Evolutionary conservation across 768 basidiomycete genomes (phyloP), one percentile per base, ranked within the genome.

Genomic region (Nidula microcarpa): DNA sequence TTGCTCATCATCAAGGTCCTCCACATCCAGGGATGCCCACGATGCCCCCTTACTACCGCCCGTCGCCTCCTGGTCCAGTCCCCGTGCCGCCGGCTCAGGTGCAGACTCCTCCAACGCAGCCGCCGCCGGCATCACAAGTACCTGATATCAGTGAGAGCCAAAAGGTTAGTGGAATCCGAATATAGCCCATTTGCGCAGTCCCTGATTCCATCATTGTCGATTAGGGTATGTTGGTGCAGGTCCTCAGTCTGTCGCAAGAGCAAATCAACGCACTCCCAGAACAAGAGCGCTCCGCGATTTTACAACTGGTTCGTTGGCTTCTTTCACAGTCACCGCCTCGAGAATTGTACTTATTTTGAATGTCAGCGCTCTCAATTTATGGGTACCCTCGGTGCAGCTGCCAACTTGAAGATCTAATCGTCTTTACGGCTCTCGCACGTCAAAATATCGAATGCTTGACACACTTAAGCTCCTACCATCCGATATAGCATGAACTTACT

Each of bases 161-260:
- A 58, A 75, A 82, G 46, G 67, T 71, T 51, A 56, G 66, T 61
- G 35, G 23, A 23, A 23, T 23, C 23, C 23, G 23, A 23, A 23
- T 23, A 23, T 23, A 23, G 23, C 23, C 23, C 23, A 23, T 23
- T 23, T 23, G 23, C 23, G 23, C 23, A 23, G 23, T 23, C 23
- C 23, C 23, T 23, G 23, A 23, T 3, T 23, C 23, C 23, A 23
- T 23, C 23, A 23, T 23, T 23, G 23, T 23, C 23, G 23, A 23
- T 23, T 60, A 89, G 90, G 78, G 81, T 34, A 89, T 96, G 85
- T 65, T 97, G 50, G 78, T 92, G 69, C 93, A 94, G 72, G 94
- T 98, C 0, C 72, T 98, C 33, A 81, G 77, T 55, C 68, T 98
- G 64, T 87, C 88, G 1, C 85, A 77, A 45, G 92, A 90, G 44